Conservation (phyloP, 2,329 filamentous ascomycete genomes). For the Penicillium oxalicum region DNA sequence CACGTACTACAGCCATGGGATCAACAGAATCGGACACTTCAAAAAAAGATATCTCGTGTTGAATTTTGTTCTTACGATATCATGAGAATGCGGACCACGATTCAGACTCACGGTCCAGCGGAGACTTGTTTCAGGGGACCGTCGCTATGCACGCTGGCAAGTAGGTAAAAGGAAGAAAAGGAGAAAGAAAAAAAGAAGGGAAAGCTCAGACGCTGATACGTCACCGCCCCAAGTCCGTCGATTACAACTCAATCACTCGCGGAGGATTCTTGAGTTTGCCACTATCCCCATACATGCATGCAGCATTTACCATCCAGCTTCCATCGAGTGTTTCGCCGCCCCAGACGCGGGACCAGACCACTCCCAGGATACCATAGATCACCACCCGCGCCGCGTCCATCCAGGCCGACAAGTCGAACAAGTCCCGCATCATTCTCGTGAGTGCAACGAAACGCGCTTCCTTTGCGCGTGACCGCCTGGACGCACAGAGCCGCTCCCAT, state of each 20-base stretch:
- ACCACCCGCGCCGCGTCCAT: constrained; percentile 47
- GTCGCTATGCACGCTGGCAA: no score
- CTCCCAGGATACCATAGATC: constrained; percentile 48
- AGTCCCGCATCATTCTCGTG: constrained; percentile 30
- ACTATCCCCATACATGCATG: constrained; percentile 38
- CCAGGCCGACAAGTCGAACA: constrained; percentile 38
- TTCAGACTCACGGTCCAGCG: no score
- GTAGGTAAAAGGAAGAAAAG: no score
- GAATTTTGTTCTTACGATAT: no score
- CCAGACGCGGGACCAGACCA: constrained; percentile 59
- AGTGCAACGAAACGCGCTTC: constrained; percentile 20
- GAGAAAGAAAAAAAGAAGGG: no score
- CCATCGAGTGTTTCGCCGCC: constrained; percentile 44
- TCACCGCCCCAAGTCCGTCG: no score
- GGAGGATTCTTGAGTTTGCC: constrained; percentile 35
- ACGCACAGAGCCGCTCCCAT: constrained; percentile 60
- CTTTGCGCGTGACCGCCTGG: constrained; percentile 26
- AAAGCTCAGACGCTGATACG: no score
- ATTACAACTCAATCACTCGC: constrained; percentile 28
- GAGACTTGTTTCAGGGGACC: no score
- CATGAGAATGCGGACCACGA: no score
- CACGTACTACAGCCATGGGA: no score
- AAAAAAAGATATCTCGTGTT: no score
- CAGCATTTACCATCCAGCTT: constrained; percentile 56
- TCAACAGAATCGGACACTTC: no score